Percentiles rank a stretch among this genome's conserved stretches.
Conservation (phyloP, 2,329 filamentous ascomycete species). For the Pseudonectria buxi region DNA sequence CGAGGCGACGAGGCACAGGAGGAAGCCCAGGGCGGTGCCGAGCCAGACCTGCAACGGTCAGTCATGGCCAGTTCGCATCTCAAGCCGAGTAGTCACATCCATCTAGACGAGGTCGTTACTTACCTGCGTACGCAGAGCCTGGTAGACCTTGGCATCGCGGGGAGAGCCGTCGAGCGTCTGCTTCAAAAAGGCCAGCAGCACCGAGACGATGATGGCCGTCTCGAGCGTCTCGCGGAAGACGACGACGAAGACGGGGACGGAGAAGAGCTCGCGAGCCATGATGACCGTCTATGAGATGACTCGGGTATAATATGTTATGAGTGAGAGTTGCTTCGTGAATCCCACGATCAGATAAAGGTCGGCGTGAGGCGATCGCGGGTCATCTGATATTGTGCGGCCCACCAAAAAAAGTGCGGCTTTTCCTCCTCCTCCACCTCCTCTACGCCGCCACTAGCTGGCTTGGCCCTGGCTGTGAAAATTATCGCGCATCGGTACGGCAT, state of each 20-base stretch:
- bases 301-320: too few species aligned
- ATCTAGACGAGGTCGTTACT: neutral
- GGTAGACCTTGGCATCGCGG: conserved; percentile 56
- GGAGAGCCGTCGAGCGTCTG: conserved; percentile 64
- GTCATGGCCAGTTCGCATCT: neutral
- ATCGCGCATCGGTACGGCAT: too few species aligned
- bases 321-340: too few species aligned
- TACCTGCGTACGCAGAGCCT: conserved; percentile 60
- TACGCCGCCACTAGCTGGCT: too few species aligned
- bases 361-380: too few species aligned
- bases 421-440: too few species aligned
- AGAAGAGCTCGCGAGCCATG: conserved; percentile 64
- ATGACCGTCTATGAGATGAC: too few species aligned
- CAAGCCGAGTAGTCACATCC: too few species aligned
- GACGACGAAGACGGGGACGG: conserved; percentile 81
- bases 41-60: conserved; percentile 46
- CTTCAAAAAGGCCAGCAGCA: conserved; percentile 77
- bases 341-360: too few species aligned
- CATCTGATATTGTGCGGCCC: too few species aligned
- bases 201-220: conserved; percentile 77
- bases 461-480: too few species aligned
- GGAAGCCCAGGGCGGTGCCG: conserved; percentile 28
- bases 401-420: too few species aligned
- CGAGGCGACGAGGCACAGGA: conserved; percentile 60
- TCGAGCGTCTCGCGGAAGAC: conserved; percentile 82